phyloP scores from a whole-genome alignment of 805 yeast species.

The Starmerella khaoyaiensis region DNA sequence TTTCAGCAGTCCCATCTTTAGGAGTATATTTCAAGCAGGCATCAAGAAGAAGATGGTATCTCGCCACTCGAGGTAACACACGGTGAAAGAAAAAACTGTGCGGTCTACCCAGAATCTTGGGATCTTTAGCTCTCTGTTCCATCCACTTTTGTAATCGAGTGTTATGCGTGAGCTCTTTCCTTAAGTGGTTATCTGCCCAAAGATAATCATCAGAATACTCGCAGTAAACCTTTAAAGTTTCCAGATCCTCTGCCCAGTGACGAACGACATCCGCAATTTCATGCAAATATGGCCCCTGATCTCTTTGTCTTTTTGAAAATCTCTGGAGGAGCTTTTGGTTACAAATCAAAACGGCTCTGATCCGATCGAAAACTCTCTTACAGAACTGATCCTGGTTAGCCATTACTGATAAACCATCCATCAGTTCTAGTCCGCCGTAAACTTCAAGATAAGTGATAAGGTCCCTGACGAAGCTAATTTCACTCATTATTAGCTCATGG shows the following conservation, averaged over 20 bases:
- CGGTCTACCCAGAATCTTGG: conserved; percentile 31
- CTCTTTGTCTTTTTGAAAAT: conserved; percentile 40
- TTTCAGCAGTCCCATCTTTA: conserved; percentile 32
- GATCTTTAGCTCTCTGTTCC: conserved; percentile 37
- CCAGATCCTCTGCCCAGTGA: conserved; percentile 43
- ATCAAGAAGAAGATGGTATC: conserved; percentile 48
- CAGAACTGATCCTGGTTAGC: conserved; percentile 44
- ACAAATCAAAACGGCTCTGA: conserved; percentile 40
- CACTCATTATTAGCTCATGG: conserved; percentile 60
- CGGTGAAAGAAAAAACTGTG: conserved; percentile 41
- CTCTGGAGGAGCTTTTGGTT: conserved; percentile 45
- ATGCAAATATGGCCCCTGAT: conserved; percentile 51
- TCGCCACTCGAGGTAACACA: conserved; percentile 41
- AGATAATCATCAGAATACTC: conserved; percentile 40
- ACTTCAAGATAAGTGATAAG: conserved; percentile 51
- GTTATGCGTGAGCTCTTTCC: conserved; percentile 32
- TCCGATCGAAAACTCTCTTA: conserved; percentile 44
- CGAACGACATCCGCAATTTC: conserved; percentile 38
- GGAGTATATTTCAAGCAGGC: conserved; percentile 44
- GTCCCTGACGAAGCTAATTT: conserved; percentile 55
- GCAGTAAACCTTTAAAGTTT: conserved; percentile 41
- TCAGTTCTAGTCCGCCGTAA: conserved; percentile 32
- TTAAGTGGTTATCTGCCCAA: conserved; percentile 31
- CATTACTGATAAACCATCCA: conserved; percentile 29
- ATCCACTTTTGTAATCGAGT: conserved; percentile 48